Evolutionary conservation across 768 basidiomycete genomes (phyloP).

Genomic region (Suillus lakei): DNA sequence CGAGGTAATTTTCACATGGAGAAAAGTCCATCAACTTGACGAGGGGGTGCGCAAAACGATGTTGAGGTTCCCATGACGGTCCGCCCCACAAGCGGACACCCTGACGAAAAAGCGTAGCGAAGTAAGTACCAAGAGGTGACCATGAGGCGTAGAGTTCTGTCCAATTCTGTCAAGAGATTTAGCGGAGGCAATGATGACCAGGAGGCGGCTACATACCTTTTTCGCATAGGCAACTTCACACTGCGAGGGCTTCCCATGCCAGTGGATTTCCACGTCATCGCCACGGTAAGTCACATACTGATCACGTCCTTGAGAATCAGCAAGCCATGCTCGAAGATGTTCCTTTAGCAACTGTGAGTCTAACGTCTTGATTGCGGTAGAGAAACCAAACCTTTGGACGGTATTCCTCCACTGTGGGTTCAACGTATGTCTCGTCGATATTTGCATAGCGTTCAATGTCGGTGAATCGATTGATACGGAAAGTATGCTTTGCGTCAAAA

Average conservation of each 20-base stretch:
- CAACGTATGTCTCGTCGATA: conserved; percentile 78
- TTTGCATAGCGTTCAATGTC: conserved; percentile 86
- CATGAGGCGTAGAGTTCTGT: conserved; percentile 96
- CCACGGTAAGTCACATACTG: conserved; percentile 95
- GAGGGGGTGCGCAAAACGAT: conserved; percentile 93
- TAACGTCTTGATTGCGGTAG: neutral
- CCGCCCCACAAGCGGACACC: conserved; percentile 98
- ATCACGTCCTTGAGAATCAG: conserved; percentile 90
- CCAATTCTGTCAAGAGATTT: conserved; percentile 69
- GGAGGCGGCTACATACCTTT: conserved; percentile 56
- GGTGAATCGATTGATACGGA: conserved; percentile 84
- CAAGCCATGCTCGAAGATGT: conserved; percentile 94
- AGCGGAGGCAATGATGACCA: conserved; percentile 12
- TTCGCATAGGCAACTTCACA: conserved; percentile 78
- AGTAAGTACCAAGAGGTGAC: conserved; percentile 96
- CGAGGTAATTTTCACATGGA: conserved; percentile 93
- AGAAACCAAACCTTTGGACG: conserved; percentile 59
- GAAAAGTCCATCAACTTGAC: conserved; percentile 98
- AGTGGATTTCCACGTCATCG: conserved; percentile 87
- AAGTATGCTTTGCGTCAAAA: conserved; percentile 88
- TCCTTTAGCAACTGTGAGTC: conserved; percentile 56
- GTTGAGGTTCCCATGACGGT: conserved; percentile 83
- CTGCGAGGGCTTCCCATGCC: conserved; percentile 92
- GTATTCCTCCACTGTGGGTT: conserved; percentile 77
- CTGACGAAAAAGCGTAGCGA: conserved; percentile 92